These are phyloP conservation scores for Kwoniella shandongensis DNA, from an alignment of 768 basidiomycete genomes.

Conservation along the genomic window DNA sequence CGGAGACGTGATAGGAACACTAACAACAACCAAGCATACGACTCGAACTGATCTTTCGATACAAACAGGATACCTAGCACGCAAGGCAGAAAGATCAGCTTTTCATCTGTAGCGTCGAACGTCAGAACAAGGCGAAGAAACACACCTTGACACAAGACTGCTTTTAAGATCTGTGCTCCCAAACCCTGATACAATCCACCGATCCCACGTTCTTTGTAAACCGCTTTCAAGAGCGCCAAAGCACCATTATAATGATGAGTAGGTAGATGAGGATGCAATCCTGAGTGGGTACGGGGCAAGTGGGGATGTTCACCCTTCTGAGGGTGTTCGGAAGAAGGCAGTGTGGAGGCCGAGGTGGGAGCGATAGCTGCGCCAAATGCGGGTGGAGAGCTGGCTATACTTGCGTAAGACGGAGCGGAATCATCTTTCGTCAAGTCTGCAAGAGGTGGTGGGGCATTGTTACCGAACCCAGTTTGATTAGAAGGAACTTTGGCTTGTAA, in stretches of 20 bases:
- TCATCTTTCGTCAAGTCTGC: slow-evolving; percentile 1
- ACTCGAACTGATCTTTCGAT: slow-evolving; percentile 96
- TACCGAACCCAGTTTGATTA: slow-evolving; percentile 7
- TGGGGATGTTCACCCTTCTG: not conserved
- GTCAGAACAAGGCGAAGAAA: not conserved
- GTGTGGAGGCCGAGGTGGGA: slow-evolving; percentile 55
- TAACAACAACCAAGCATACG: slow-evolving; percentile 65
- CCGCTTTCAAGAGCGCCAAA: slow-evolving; percentile 68
- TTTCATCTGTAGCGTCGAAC: not conserved
- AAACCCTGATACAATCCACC: slow-evolving; percentile 99
- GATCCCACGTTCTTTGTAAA: slow-evolving; percentile 74
- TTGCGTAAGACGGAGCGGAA: slow-evolving; percentile 51
- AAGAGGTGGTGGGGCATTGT: not conserved
- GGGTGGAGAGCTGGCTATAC: not conserved
- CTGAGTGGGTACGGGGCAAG: not conserved
- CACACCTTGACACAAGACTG: slow-evolving; percentile 84
- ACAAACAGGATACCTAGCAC: slow-evolving; percentile 71
- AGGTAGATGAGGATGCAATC: slow-evolving; percentile 4
- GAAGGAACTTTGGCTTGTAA: slow-evolving; percentile 70
- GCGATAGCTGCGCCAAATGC: slow-evolving; percentile 30
- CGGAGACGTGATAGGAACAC: slow-evolving; percentile 1
- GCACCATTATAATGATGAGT: slow-evolving; percentile 60
- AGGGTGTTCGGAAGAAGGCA: not conserved
- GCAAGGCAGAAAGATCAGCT: not conserved
- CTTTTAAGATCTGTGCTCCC: slow-evolving; percentile 93